phyloP scores from a whole-genome alignment of 2,329 filamentous ascomycete genomes.

The Penicillium vulpinum region DNA sequence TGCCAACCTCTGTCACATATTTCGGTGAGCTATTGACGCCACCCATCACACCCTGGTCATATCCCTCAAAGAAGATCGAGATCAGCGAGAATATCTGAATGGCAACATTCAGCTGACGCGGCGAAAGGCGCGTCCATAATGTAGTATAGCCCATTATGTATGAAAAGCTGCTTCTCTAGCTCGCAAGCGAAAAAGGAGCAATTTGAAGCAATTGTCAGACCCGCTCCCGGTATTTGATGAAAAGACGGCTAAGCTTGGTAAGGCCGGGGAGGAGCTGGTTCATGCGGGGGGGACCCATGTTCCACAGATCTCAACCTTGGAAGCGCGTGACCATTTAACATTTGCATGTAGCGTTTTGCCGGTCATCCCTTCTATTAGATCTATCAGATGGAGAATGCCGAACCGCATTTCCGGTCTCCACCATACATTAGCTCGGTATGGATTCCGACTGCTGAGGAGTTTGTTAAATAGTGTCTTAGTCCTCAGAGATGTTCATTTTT shows the following conservation, averaged over 20 bases:
- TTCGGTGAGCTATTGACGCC: slow-evolving; percentile 47
- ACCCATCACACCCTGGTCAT: slow-evolving; percentile 58
- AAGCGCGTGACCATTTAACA: slow-evolving; percentile 23
- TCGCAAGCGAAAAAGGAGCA: neutral
- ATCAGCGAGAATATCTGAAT: slow-evolving; percentile 36
- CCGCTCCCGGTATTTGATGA: slow-evolving; percentile 1
- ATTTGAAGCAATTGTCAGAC: slow-evolving; percentile 13
- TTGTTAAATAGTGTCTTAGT: slow-evolving; percentile 3
- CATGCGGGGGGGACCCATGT: neutral
- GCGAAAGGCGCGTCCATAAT: slow-evolving; percentile 46
- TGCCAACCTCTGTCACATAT: slow-evolving; percentile 45
- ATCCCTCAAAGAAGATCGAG: slow-evolving; percentile 47
- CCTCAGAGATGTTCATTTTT: neutral
- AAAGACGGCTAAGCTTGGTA: neutral
- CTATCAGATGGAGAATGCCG: neutral
- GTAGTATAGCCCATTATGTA: slow-evolving; percentile 41
- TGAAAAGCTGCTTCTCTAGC: neutral
- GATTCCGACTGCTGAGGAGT: neutral
- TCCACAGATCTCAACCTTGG: neutral
- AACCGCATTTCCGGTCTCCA: slow-evolving; percentile 3
- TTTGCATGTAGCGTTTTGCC: slow-evolving; percentile 21
- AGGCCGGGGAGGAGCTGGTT: neutral
- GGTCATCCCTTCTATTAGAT: slow-evolving; percentile 9
- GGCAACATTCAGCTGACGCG: slow-evolving; percentile 45
- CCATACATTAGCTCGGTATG: neutral